Evolutionary conservation across 2,329 filamentous ascomycete genomes (phyloP), one percentile per base, ranked within the genome.

Genomic region (Bipolaris sorokiniana): DNA sequence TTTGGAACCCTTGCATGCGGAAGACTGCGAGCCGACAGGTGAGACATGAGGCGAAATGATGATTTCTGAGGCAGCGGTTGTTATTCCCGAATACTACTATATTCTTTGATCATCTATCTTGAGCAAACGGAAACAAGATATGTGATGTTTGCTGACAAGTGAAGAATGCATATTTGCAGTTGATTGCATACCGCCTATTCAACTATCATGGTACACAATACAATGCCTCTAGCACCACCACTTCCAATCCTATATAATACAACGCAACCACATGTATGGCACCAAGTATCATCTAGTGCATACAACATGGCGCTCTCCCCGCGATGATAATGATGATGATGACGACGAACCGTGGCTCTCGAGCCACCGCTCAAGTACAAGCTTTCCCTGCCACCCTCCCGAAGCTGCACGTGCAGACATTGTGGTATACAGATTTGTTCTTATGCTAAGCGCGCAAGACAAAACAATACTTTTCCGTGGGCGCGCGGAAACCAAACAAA

Each of bases 211-310:
- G 55, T 53, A 56, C 18, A 40, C 20, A 48, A 58, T 57, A 55
- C 54, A 64, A 37, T 55, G 46, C 52, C 31, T 44, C 54, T 52
- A 58, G 58, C 54, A 59, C 56, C 20, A 48, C 22, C 22, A 38
- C 53, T 41, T 51, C 26, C 11, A 53, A 56, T 58, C 50, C 56
- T 58, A 59, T 51, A 63, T 58, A 61, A 65, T 62, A 68, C 62
- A 65, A 63, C 42, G 57, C 57, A 50, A 56, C 54, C 46, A 51
- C 47, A 51, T 54, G 48, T 50, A 54, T 45, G 40, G 38, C 45
- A 52, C 36, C 36, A 48, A 9, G 10, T 16, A 9, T 40, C 10
- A 26, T 31, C 37, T 34, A 22, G 22, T 46, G 51, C 44, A 15
- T 28, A 42, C 38, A 48, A 44, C 47, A 48, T 52, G 50, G 59